phyloP scores from a whole-genome alignment of 2,329 filamentous ascomycete genomes.

The Fusarium sp. region DNA sequence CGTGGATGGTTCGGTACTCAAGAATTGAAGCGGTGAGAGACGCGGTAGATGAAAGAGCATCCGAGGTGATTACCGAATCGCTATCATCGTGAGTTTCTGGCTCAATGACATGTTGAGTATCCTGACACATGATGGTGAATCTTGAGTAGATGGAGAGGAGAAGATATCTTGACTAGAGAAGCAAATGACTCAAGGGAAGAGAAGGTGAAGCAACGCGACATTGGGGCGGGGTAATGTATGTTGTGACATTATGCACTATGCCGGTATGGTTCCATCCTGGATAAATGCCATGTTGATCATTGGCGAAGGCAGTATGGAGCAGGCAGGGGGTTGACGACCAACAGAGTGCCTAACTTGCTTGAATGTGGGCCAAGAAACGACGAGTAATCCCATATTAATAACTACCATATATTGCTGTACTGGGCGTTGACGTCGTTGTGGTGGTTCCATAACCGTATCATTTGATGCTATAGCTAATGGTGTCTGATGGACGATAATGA shows the following conservation, averaged over 20 bases:
- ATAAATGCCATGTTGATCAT: not conserved
- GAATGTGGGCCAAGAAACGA: not conserved
- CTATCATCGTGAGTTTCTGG: slow-evolving; percentile 5
- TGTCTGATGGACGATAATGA: too few relatives aligned
- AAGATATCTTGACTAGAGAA: not conserved
- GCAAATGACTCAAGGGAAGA: not conserved
- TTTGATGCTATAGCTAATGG: too few relatives aligned
- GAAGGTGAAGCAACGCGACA: not conserved
- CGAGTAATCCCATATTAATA: not conserved
- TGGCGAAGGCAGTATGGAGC: not conserved
- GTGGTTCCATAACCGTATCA: too few relatives aligned
- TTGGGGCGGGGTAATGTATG: not conserved
- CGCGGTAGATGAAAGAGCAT: slow-evolving; percentile 12
- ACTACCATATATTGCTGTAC: too few relatives aligned
- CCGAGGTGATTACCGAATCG: slow-evolving; percentile 3
- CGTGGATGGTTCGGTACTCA: slow-evolving; percentile 19
- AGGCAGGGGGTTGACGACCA: not conserved
- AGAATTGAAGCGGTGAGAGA: slow-evolving; percentile 23
- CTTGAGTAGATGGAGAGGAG: not conserved
- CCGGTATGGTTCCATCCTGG: not conserved
- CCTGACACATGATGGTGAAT: not conserved
- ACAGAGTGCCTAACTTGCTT: not conserved
- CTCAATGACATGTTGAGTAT: not conserved
- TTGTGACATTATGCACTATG: not conserved
- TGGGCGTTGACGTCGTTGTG: too few relatives aligned